phyloP scores from a whole-genome alignment of 495 filamentous ascomycete species.

The Neurospora sp. region DNA sequence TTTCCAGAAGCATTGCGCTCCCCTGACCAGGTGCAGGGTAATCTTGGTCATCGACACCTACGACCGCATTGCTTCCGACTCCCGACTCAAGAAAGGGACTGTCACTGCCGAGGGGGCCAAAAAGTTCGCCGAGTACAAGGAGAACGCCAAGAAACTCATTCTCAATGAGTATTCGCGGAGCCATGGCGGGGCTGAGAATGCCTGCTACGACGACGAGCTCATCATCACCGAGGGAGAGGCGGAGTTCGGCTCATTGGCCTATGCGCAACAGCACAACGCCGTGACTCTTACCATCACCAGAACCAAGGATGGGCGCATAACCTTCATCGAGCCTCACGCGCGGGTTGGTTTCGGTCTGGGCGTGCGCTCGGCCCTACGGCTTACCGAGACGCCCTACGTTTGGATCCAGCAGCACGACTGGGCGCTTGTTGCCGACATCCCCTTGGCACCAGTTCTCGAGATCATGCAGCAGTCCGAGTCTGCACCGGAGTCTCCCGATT shows the following conservation, averaged over 20 bases:
- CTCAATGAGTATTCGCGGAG: slow-evolving; percentile 17
- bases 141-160: slow-evolving; percentile 28
- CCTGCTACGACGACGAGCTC: slow-evolving; percentile 1
- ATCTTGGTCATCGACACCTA: slow-evolving; percentile 38
- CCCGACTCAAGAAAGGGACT: slow-evolving; percentile 35
- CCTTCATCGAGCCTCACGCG: slow-evolving; percentile 31
- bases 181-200: background rate
- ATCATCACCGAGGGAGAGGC: slow-evolving; percentile 17
- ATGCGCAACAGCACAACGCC: slow-evolving; percentile 20
- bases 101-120: slow-evolving; percentile 30
- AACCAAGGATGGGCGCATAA: slow-evolving; percentile 24
- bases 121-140: slow-evolving; percentile 29
- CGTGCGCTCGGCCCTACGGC: slow-evolving; percentile 32
- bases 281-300: slow-evolving; percentile 25
- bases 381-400: slow-evolving; percentile 33
- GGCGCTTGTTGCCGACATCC: slow-evolving; percentile 30
- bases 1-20: slow-evolving; percentile 27
- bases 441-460: slow-evolving; percentile 24
- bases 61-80: slow-evolving; percentile 26
- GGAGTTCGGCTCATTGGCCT: slow-evolving; percentile 30
- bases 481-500: background rate
- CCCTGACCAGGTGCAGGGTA: slow-evolving; percentile 24
- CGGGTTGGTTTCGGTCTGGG: slow-evolving; percentile 37
- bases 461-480: slow-evolving; percentile 26
- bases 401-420: slow-evolving; percentile 44